These are phyloP conservation scores for Xylaria venustula DNA, from an alignment of 495 filamentous ascomycete genomes.

Conservation along the genomic window DNA sequence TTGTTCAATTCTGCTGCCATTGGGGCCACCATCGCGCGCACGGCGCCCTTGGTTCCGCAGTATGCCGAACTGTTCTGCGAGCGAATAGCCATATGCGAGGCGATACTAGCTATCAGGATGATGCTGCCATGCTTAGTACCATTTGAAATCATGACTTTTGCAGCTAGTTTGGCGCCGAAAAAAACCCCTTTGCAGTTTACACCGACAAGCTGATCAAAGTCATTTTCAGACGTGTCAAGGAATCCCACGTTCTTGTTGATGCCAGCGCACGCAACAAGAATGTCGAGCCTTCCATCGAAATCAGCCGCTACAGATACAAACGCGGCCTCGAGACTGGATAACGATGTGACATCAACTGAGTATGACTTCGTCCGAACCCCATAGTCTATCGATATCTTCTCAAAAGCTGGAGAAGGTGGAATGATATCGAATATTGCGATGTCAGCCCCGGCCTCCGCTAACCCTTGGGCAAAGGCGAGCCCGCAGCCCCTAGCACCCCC, in stretches of 20 bases:
- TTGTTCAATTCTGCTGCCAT: constrained; percentile 68
- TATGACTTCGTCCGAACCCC: constrained; percentile 57
- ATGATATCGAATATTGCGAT: constrained; percentile 14
- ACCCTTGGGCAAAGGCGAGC: constrained; percentile 19
- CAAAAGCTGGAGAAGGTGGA: constrained; percentile 18
- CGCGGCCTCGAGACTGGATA: constrained; percentile 40
- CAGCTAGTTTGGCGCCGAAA: constrained; percentile 48
- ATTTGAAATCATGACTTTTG: constrained; percentile 45
- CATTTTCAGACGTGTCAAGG: constrained; percentile 18
- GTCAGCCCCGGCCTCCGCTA: constrained; percentile 33
- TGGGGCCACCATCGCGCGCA: constrained; percentile 39
- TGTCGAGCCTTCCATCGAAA: constrained; percentile 44
- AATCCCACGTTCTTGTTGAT: constrained; percentile 21
- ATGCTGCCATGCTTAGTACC: constrained; percentile 59
- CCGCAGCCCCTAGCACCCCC: constrained; percentile 39
- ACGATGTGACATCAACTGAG: constrained; percentile 57
- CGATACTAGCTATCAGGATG: constrained; percentile 55
- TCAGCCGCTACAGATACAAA: constrained; percentile 41
- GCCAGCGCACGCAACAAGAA: constrained; percentile 27
- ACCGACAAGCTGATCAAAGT: constrained; percentile 49
- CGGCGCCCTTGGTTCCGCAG: constrained; percentile 61
- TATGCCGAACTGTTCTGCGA: constrained; percentile 56
- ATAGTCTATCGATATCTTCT: constrained; percentile 48
- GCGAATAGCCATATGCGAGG: constrained; percentile 18
- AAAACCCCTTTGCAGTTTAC: constrained; percentile 57